A percentile compares a stretch with the other conserved stretches of the same genome.
These are phyloP conservation scores for Acanthamoeba lugdunensis DNA, from an alignment of 208 protist genomes.

Conservation along the genomic window DNA sequence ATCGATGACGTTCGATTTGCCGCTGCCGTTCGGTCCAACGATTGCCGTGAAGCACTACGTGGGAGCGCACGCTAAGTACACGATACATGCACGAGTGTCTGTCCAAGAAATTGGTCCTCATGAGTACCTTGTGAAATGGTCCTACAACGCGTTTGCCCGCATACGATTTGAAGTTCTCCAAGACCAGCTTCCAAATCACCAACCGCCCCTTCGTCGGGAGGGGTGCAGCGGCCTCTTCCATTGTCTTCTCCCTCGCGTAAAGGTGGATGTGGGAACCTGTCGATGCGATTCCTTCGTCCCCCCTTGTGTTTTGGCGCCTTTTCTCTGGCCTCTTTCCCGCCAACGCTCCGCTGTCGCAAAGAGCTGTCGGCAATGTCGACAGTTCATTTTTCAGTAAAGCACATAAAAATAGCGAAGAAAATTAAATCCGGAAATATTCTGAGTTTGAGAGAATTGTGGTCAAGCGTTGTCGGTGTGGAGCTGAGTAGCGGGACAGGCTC, in stretches of 20 bases:
- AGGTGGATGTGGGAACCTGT: too few species aligned
- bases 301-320: background rate
- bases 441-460: background rate
- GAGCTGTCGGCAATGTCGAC: background rate
- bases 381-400: background rate
- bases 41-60: slow-evolving; percentile 97
- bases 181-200: background rate
- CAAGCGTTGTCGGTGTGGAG: background rate
- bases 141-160: background rate
- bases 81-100: background rate
- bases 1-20: slow-evolving; percentile 99
- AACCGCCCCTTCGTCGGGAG: background rate
- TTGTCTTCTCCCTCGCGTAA: background rate
- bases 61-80: background rate
- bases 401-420: background rate
- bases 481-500: background rate
- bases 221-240: background rate
- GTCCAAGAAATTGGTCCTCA: background rate
- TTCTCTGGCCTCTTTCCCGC: background rate
- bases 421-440: background rate
- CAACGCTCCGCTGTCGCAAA: background rate
- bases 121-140: slow-evolving; percentile 1
- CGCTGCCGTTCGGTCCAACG: slow-evolving; percentile 99
- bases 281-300: background rate
- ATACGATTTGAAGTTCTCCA: slow-evolving; percentile 14